A percentile compares a stretch with the other conserved stretches of the same genome.
These are phyloP conservation scores for Elongisporangium senticosum DNA, from an alignment of 352 stramenopile genomes.

Conservation along the genomic window DNA sequence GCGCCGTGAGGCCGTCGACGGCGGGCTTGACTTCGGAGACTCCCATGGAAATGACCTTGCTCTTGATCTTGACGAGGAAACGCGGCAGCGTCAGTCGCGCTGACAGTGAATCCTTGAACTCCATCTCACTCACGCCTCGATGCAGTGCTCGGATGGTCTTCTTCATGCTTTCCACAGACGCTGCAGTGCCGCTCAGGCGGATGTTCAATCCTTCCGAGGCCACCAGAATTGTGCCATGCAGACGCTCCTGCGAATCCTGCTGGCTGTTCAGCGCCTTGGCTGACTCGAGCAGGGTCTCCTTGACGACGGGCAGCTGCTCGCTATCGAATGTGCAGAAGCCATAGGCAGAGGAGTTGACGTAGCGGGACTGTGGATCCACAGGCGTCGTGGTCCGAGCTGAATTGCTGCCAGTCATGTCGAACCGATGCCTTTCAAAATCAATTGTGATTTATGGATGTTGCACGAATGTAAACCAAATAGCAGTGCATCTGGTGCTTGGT, in stretches of 20 bases:
- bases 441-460: not conserved
- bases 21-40: constrained; percentile 36
- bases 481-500: not conserved
- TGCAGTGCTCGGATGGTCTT: constrained; percentile 30
- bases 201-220: constrained; percentile 66
- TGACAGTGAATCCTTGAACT: constrained; percentile 66
- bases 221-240: constrained; percentile 66
- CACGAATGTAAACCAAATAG: not conserved
- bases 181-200: constrained; percentile 41
- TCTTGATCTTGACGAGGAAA: constrained; percentile 76
- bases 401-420: not conserved
- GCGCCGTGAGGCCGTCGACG: constrained; percentile 36
- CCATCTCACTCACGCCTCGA: constrained; percentile 28
- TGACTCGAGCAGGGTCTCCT: constrained; percentile 24
- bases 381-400: too few species aligned
- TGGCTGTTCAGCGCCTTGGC: constrained; percentile 3
- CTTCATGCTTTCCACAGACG: constrained; percentile 44
- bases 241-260: constrained; percentile 12
- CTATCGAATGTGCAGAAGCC: constrained; percentile 52
- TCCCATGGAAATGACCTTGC: constrained; percentile 74
- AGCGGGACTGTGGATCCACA: not conserved
- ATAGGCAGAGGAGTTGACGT: constrained; percentile 72
- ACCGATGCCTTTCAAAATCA: not conserved
- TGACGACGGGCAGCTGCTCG: constrained; percentile 29
- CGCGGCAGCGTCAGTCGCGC: constrained; percentile 47